These are phyloP conservation scores for Colletotrichum phormii DNA, from an alignment of 2,329 filamentous ascomycete species.

Conservation along the genomic window DNA sequence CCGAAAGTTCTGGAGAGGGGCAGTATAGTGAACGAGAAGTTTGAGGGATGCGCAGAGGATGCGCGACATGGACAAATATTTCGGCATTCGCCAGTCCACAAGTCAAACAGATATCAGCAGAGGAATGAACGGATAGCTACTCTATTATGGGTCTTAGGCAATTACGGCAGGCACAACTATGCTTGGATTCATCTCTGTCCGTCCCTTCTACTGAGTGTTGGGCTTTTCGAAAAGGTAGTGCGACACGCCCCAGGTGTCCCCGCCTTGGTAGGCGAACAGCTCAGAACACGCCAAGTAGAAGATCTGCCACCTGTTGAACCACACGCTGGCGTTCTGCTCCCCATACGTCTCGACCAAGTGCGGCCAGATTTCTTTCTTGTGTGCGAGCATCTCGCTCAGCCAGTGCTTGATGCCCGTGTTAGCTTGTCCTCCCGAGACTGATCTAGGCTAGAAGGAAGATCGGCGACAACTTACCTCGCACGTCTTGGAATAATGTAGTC, in stretches of 20 bases:
- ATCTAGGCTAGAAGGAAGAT: background rate
- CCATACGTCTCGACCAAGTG: slow-evolving; percentile 75
- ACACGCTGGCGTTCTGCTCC: slow-evolving; percentile 66
- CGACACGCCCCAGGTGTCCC: slow-evolving; percentile 75
- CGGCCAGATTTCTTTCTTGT: slow-evolving; percentile 72
- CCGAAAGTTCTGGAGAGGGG: slow-evolving; percentile 1
- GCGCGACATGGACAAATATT: background rate
- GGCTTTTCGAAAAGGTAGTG: slow-evolving; percentile 76
- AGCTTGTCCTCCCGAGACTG: background rate
- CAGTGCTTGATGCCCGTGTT: slow-evolving; percentile 59
- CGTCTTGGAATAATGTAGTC: slow-evolving; percentile 75
- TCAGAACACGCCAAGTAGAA: slow-evolving; percentile 80
- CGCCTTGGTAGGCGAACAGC: slow-evolving; percentile 73
- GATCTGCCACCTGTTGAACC: slow-evolving; percentile 79
- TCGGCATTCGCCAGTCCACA: background rate
- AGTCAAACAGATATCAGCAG: background rate
- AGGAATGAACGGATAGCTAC: background rate
- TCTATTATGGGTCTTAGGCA: background rate
- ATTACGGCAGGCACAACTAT: background rate
- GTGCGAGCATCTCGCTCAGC: slow-evolving; percentile 69
- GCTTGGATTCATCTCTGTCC: background rate
- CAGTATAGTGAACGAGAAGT: background rate
- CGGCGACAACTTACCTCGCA: slow-evolving; percentile 66
- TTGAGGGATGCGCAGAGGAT: background rate
- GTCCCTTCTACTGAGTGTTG: background rate